These are phyloP conservation scores for Pseudozyma sp. DNA, from an alignment of 1,284 basidiomycete species.

Conservation along the genomic window DNA sequence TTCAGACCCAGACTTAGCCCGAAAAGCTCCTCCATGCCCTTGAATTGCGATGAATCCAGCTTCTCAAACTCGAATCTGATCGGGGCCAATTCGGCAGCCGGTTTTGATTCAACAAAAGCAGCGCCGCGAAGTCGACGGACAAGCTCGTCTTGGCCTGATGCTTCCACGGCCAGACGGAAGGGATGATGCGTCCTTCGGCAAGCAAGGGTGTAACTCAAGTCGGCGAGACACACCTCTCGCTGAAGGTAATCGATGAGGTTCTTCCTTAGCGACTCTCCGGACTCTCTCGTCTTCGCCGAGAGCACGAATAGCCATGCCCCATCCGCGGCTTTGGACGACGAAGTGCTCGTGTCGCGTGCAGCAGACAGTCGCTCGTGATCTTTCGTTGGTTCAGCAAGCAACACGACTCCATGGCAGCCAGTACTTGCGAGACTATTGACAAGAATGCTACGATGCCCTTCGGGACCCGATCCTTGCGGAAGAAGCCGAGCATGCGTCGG, in stretches of 20 bases:
- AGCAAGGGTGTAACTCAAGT: conserved; percentile 44
- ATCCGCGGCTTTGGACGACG: not conserved
- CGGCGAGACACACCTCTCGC: conserved; percentile 28
- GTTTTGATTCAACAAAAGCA: conserved; percentile 18
- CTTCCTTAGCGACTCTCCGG: conserved; percentile 29
- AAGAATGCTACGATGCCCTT: conserved; percentile 18
- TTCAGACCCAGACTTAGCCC: conserved; percentile 2
- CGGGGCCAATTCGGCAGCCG: conserved; percentile 11
- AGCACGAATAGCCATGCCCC: conserved; percentile 30
- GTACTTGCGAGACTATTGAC: conserved; percentile 46
- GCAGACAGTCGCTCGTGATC: not conserved
- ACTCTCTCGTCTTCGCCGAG: conserved; percentile 41
- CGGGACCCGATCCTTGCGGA: not conserved
- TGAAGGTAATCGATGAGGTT: conserved; percentile 40
- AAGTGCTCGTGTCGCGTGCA: not conserved
- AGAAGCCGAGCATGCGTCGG: conserved; percentile 22
- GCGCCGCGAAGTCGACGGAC: conserved; percentile 19
- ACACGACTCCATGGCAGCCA: conserved; percentile 31
- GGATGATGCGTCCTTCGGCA: conserved; percentile 43
- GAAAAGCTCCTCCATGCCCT: not conserved
- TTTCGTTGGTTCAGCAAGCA: conserved; percentile 15
- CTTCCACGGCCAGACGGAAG: conserved; percentile 36
- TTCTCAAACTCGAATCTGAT: conserved; percentile 7
- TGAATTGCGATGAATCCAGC: not conserved
- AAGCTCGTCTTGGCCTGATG: conserved; percentile 40